A percentile compares a stretch with the other conserved stretches of the same genome.
These are phyloP conservation scores for Salvia miltiorrhiza DNA, from an alignment of 257 asterid genomes.

Conservation along the genomic window DNA sequence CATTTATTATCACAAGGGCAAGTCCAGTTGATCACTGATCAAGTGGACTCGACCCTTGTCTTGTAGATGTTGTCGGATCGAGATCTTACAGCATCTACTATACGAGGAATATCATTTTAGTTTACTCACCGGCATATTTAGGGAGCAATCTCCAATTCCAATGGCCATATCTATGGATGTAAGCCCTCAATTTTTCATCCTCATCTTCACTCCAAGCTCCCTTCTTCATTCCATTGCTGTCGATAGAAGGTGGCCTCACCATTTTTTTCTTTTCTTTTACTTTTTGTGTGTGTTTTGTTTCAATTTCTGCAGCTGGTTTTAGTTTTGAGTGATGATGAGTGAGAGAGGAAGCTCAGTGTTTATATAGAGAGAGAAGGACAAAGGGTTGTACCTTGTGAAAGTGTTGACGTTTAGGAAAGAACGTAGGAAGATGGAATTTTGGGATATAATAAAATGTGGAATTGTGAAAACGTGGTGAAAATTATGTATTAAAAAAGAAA, in stretches of 20 bases:
- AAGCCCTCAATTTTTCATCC: conserved; percentile 35
- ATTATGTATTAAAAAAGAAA: background rate
- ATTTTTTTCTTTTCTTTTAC: conserved; percentile 1
- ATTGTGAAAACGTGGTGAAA: background rate
- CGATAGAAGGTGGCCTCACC: conserved; percentile 40
- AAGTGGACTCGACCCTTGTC: background rate
- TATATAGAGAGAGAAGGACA: background rate
- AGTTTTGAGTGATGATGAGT: background rate
- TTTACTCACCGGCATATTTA: conserved; percentile 29
- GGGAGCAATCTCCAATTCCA: conserved; percentile 42
- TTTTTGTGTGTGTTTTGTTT: background rate
- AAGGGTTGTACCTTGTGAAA: background rate
- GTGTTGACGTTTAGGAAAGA: conserved; percentile 21
- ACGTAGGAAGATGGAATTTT: conserved; percentile 16
- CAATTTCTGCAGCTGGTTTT: background rate
- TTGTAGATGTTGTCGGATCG: background rate
- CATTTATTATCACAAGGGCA: too few relatives aligned
- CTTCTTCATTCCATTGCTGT: conserved; percentile 37
- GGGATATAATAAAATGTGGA: background rate
- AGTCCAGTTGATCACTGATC: too few relatives aligned
- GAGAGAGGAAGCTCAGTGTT: conserved; percentile 22
- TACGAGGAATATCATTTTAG: too few relatives aligned
- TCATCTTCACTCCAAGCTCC: conserved; percentile 43
- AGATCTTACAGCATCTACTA: too few relatives aligned
- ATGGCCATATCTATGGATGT: conserved; percentile 36